Conservation (phyloP, 2,329 filamentous ascomycete species). For the Exophiala xenobiotica region DNA sequence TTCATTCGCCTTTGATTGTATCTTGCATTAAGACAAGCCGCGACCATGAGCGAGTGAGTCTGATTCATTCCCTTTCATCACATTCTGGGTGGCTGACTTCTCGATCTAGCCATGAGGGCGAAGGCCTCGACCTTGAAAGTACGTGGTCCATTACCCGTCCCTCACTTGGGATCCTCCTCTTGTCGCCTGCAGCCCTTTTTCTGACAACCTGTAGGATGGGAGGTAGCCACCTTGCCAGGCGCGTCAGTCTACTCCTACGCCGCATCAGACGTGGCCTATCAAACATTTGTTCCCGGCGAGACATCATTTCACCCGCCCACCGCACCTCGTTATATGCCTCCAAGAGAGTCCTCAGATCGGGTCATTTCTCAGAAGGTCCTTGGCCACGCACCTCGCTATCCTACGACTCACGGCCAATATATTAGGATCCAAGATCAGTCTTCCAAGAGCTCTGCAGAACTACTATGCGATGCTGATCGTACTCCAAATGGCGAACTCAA, state of each 20-base stretch:
- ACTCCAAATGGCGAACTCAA: constrained; percentile 8
- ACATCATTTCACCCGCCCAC: constrained; percentile 1
- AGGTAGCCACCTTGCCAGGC: constrained; percentile 21
- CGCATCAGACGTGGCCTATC: constrained; percentile 11
- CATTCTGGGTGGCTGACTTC: constrained; percentile 2
- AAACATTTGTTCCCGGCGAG: constrained; percentile 7
- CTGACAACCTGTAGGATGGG: constrained; percentile 22
- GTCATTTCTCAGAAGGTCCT: neutral
- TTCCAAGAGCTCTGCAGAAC: constrained; percentile 8
- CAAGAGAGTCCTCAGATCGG: constrained; percentile 1
- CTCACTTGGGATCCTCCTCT: neutral
- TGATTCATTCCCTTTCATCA: neutral
- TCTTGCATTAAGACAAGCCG: constrained; percentile 1
- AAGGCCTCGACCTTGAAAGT: constrained; percentile 24
- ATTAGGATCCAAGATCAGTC: neutral
- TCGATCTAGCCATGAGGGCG: constrained; percentile 22
- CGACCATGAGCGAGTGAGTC: constrained; percentile 29
- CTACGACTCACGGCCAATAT: neutral
- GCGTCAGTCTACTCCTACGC: constrained; percentile 22
- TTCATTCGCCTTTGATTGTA: neutral
- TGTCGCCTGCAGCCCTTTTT: neutral
- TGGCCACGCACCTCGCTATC: neutral
- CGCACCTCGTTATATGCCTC: neutral
- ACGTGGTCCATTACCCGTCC: neutral
- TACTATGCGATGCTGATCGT: neutral